phyloP scores from a whole-genome alignment of 2,329 filamentous ascomycete genomes.

The Trematosphaeria pertusa region DNA sequence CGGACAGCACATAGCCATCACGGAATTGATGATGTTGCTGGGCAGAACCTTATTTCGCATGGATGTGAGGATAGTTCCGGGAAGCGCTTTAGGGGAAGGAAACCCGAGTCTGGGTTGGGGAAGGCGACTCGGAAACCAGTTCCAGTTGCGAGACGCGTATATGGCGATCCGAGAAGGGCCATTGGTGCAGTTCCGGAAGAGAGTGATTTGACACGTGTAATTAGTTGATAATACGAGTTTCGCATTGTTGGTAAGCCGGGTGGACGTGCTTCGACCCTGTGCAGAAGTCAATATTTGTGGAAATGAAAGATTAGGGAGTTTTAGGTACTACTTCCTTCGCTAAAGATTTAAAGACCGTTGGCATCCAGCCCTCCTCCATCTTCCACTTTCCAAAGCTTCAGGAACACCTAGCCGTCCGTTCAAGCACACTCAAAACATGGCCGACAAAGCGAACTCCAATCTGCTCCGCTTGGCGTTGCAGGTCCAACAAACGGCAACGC shows the following conservation, averaged over 20 bases:
- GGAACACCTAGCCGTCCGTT: no score
- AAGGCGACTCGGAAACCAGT: background rate
- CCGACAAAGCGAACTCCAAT: conserved; percentile 14
- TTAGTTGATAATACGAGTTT: no score
- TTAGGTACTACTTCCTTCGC: no score
- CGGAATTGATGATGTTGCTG: conserved; percentile 21
- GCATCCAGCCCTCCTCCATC: no score
- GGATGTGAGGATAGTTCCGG: background rate
- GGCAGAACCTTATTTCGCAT: background rate
- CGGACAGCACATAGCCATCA: conserved; percentile 25
- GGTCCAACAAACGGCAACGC: conserved; percentile 16
- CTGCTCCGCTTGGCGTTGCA: conserved; percentile 19
- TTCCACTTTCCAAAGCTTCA: no score
- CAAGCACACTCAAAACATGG: no score
- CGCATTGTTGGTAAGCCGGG: no score
- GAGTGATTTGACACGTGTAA: no score
- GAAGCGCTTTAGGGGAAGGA: background rate
- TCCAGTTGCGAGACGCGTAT: background rate
- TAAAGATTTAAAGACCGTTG: no score
- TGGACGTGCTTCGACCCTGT: no score
- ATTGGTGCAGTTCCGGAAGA: background rate
- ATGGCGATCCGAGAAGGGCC: background rate
- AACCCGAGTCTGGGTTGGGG: background rate
- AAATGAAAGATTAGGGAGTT: no score
- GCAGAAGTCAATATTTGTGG: no score